These are phyloP conservation scores for Neolentinus lepideus DNA, from an alignment of 1,284 basidiomycete genomes.

Conservation along the genomic window DNA sequence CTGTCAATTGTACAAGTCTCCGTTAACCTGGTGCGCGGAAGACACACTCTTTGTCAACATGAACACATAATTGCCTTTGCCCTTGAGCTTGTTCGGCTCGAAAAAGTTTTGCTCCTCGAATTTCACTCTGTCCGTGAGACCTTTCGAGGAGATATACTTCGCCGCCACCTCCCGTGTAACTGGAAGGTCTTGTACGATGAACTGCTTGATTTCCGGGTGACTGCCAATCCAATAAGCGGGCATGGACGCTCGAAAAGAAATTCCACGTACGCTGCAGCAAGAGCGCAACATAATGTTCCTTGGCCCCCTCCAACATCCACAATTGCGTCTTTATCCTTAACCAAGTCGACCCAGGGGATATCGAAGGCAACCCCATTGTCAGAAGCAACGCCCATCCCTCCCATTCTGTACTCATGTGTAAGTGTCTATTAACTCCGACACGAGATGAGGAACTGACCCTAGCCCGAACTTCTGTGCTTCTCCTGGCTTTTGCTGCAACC, in stretches of 20 bases:
- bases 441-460: neutral
- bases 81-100: neutral
- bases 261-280: neutral
- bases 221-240: neutral
- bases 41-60: neutral
- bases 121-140: neutral
- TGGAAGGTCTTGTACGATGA: neutral
- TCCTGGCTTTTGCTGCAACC: neutral
- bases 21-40: no score
- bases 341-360: neutral
- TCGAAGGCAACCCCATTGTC: neutral
- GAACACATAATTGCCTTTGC: neutral
- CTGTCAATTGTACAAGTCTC: no score
- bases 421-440: neutral
- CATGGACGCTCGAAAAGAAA: neutral
- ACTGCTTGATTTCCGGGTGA: neutral
- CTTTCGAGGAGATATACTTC: neutral
- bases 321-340: neutral
- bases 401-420: neutral
- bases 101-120: slow-evolving; percentile 1
- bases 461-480: neutral
- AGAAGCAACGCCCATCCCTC: neutral
- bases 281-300: neutral
- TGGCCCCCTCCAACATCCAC: slow-evolving; percentile 2
- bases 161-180: neutral